phyloP scores from a whole-genome alignment of 306 rosid species.

The Prunus dulcis region DNA sequence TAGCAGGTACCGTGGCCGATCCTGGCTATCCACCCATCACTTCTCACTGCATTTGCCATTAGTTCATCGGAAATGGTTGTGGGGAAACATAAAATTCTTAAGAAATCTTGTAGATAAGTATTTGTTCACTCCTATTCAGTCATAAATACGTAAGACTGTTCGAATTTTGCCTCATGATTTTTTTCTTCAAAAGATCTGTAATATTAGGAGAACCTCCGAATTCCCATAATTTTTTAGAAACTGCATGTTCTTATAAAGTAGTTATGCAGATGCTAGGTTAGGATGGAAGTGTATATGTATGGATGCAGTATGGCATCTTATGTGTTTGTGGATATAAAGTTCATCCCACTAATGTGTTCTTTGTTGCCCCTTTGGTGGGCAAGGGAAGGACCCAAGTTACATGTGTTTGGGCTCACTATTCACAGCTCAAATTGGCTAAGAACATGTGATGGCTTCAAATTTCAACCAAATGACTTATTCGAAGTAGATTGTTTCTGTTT shows the following conservation, averaged over 20 bases:
- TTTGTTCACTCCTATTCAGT: neutral
- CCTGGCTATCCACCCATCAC: conserved; percentile 14
- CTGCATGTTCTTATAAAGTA: neutral
- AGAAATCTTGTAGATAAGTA: conserved; percentile 43
- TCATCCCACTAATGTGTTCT: no score
- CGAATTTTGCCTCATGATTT: neutral
- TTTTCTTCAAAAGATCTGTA: neutral
- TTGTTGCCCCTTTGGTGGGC: no score
- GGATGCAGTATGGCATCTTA: no score
- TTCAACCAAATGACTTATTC: no score
- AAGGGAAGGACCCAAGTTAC: no score
- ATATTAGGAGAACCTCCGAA: neutral
- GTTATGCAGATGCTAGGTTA: no score
- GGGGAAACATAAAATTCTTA: conserved; percentile 11
- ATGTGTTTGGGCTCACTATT: no score
- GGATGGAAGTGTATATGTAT: no score
- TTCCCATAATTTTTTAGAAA: neutral
- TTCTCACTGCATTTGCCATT: conserved; percentile 4
- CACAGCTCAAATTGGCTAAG: no score
- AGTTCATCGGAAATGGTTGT: neutral
- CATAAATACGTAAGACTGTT: conserved; percentile 5
- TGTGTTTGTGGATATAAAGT: no score
- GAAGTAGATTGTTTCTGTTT: no score
- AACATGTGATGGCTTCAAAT: no score
- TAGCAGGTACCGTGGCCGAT: conserved; percentile 2